phyloP scores from a whole-genome alignment of 345 rosid species.

The Combretum micranthum region DNA sequence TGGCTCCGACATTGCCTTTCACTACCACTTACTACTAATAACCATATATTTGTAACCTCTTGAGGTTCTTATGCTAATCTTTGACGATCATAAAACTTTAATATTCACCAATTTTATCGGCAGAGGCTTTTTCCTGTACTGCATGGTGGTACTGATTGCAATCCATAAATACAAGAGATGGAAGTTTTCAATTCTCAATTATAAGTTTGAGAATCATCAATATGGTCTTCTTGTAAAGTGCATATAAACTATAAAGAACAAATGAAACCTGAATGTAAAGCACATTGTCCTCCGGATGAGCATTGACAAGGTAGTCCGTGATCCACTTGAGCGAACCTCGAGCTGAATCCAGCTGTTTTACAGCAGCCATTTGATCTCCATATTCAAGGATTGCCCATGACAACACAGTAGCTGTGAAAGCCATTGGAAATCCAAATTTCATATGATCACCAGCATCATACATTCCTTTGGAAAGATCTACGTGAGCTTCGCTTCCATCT shows the following conservation, averaged over 20 bases:
- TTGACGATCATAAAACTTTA: no score
- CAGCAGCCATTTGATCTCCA: conserved; percentile 81
- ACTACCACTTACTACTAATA: no score
- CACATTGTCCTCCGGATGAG: conserved; percentile 64
- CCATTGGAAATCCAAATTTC: conserved; percentile 94
- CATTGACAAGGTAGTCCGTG: conserved; percentile 77
- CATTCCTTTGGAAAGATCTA: conserved; percentile 83
- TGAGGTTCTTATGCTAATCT: no score
- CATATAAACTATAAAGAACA: not conserved
- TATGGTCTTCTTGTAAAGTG: not conserved
- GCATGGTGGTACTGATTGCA: no score
- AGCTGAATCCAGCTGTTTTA: conserved; percentile 58
- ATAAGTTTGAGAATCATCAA: not conserved
- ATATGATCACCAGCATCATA: conserved; percentile 96
- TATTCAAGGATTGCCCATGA: conserved; percentile 98
- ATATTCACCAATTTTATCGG: no score
- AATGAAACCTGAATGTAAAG: conserved; percentile 95
- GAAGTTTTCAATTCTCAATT: no score
- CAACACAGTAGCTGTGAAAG: conserved; percentile 77
- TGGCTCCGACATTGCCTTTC: no score
- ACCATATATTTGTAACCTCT: no score
- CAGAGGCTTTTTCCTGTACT: no score
- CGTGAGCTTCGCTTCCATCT: conserved; percentile 58
- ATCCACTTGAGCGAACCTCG: conserved; percentile 76
- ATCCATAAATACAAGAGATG: no score